Evolutionary conservation across 257 asterid genomes (phyloP).

Genomic region (Mitragyna speciosa): DNA sequence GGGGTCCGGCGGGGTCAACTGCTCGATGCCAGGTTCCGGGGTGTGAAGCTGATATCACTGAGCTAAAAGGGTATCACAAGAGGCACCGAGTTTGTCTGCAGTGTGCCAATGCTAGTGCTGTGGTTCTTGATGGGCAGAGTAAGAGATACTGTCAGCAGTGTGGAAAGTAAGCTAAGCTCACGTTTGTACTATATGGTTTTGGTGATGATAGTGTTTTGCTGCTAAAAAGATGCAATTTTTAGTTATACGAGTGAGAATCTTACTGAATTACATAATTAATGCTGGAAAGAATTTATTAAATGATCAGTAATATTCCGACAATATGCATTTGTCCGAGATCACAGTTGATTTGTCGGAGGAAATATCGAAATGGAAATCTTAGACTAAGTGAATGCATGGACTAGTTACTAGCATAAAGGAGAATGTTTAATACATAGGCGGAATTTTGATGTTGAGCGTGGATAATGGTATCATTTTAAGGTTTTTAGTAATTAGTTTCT

Average conservation of each 20-base stretch:
- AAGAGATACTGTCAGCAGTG: slow-evolving; percentile 91
- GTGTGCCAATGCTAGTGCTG: slow-evolving; percentile 75
- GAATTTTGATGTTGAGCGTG: background rate
- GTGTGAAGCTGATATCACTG: slow-evolving; percentile 83
- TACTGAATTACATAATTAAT: background rate
- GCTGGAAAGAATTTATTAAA: background rate
- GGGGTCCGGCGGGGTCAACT: slow-evolving; percentile 40
- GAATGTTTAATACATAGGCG: background rate
- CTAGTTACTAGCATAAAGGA: background rate
- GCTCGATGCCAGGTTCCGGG: slow-evolving; percentile 85
- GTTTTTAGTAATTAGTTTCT: background rate
- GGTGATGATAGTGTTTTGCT: background rate
- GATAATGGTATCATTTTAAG: background rate
- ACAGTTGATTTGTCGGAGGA: background rate
- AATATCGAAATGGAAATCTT: background rate
- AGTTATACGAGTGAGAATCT: background rate
- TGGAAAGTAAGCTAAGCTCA: slow-evolving; percentile 41
- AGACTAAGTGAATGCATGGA: background rate
- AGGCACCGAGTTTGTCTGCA: slow-evolving; percentile 81
- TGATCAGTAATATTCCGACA: background rate
- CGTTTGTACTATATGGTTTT: background rate
- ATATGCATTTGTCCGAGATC: background rate
- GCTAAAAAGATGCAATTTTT: background rate
- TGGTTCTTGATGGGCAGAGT: slow-evolving; percentile 71
- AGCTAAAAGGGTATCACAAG: slow-evolving; percentile 91